These are phyloP conservation scores for Westerdykella aurantiaca DNA, from an alignment of 2,329 filamentous ascomycete species.

Conservation along the genomic window DNA sequence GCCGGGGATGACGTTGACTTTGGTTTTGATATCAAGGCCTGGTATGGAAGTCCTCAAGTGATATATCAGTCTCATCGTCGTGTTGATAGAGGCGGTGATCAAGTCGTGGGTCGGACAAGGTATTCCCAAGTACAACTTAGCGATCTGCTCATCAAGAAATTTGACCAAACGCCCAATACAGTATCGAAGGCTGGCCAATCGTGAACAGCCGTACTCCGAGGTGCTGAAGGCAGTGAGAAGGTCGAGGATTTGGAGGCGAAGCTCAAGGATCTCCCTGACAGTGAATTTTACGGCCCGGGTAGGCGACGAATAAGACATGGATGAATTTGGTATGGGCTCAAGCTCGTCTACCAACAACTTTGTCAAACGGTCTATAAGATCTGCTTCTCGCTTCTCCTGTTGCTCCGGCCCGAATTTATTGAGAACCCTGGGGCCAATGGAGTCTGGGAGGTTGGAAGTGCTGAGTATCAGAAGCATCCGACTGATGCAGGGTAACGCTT, in stretches of 20 bases:
- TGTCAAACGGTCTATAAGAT: conserved; percentile 58
- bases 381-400: conserved; percentile 37
- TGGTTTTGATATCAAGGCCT: conserved; percentile 61
- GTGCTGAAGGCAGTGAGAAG: conserved; percentile 55
- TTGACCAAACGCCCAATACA: conserved; percentile 70
- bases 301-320: background rate
- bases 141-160: conserved; percentile 68
- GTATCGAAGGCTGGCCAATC: conserved; percentile 62
- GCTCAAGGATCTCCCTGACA: conserved; percentile 38
- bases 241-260: conserved; percentile 42
- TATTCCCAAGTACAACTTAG: conserved; percentile 47
- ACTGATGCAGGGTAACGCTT: conserved; percentile 58
- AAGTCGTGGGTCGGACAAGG: conserved; percentile 33
- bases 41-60: conserved; percentile 57
- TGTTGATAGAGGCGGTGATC: conserved; percentile 51
- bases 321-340: conserved; percentile 23
- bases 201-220: conserved; percentile 53
- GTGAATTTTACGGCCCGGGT: background rate
- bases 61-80: conserved; percentile 56
- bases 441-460: conserved; percentile 58
- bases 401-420: conserved; percentile 39
- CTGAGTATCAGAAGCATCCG: conserved; percentile 60
- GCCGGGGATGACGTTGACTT: conserved; percentile 63
- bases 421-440: conserved; percentile 60
- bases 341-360: conserved; percentile 56